Evolutionary conservation across 179 eudicot species (phyloP), one percentile per base, ranked within the genome.

Genomic region (Heliamphora pulchella): DNA sequence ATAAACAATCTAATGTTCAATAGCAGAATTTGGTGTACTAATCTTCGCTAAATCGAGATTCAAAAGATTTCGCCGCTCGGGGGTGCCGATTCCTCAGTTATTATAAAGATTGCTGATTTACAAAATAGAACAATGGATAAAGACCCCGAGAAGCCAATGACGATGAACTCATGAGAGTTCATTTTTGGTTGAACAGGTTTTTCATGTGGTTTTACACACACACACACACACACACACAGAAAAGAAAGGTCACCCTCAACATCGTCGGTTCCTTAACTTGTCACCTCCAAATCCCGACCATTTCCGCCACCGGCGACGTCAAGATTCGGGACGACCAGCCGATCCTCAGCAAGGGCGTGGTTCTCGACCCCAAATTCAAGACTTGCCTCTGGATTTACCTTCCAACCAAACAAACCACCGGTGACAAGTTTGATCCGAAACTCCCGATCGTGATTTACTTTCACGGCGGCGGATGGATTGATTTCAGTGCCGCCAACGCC

Each of bases 401-500:
- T 3, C 71, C 71, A n/a, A 11, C 71, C 71, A 14, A 67, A 6
- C 71, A 13, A 8, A 47, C 71, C 1, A 39, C 50, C 18, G 15
- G 15, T n/a, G 71, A 67, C 50, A 11, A 6, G 46, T 1, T 46
- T 47, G 71, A 31, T 7, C 18, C 71, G 18, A 67, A 67, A 48
- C 80, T 86, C 20, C 95, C 97, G 3, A 79, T 92, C 8, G 61
- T 92, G 14, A 85, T 94, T 47, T 94, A 85, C 84, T 92, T 87
- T 83, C 98, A 92, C 81, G 97, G 97, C 15, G 97, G 97, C 17
- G 97, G 98, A 0, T 94, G 90, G 69, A 87, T 80, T 3, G 81
- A 73, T 71, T 83, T 90, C 17, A 74, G 86, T 77, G 86, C 98
- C 0, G 83, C 86, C 1, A 72, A 85, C 5, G 41, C 44, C 20